A percentile compares a stretch with the other conserved stretches of the same genome.
phyloP scores from a whole-genome alignment of 768 basidiomycete genomes.

The Boletellus ananas region DNA sequence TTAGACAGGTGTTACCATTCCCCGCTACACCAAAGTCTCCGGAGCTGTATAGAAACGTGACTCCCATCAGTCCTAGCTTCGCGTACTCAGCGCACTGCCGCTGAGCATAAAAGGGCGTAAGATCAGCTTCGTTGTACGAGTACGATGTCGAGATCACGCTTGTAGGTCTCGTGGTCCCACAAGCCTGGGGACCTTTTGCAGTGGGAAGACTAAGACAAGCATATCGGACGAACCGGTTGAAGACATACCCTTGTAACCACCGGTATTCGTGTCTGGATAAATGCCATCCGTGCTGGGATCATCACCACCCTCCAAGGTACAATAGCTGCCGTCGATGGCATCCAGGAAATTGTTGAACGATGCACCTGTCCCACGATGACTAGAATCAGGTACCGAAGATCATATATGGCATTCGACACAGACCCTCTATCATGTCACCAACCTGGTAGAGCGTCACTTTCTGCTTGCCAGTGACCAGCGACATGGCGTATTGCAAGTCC shows the following conservation, averaged over 20 bases:
- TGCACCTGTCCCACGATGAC: conserved; percentile 9
- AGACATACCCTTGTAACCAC: conserved; percentile 21
- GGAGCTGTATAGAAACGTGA: conserved; percentile 42
- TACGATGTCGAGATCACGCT: conserved; percentile 43
- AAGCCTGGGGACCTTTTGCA: conserved; percentile 29
- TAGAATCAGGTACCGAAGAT: not conserved
- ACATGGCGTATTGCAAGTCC: conserved; percentile 33
- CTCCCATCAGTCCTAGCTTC: conserved; percentile 41
- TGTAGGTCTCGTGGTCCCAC: conserved; percentile 34
- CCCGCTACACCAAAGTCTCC: conserved; percentile 47
- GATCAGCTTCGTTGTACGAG: conserved; percentile 33
- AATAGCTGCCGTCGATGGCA: conserved; percentile 33
- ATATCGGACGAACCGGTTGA: too few species aligned
- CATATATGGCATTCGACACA: not conserved
- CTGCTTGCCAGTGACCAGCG: conserved; percentile 27
- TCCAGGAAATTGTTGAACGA: conserved; percentile 37
- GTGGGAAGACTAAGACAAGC: too few species aligned
- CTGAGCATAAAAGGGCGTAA: conserved; percentile 33
- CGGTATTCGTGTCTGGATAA: conserved; percentile 23
- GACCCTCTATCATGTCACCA: conserved; percentile 28
- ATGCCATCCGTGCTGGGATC: conserved; percentile 26
- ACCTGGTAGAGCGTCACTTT: conserved; percentile 32
- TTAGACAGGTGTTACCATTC: conserved; percentile 28
- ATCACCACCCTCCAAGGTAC: conserved; percentile 34
- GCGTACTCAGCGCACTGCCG: conserved; percentile 46